phyloP scores from a whole-genome alignment of 2,329 filamentous ascomycete species.

The Coleophoma crateriformis region DNA sequence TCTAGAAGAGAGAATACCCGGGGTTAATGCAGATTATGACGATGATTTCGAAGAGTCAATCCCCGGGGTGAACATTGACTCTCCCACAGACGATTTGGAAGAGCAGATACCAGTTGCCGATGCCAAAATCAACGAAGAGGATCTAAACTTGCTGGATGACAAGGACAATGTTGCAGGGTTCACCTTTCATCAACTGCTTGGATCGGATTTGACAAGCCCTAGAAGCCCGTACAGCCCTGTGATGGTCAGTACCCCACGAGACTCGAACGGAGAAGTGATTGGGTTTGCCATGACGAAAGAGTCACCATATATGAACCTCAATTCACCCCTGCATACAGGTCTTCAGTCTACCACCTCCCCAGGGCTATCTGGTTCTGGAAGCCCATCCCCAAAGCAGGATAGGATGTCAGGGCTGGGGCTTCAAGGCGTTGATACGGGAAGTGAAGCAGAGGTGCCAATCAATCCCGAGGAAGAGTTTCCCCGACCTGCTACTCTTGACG shows the following conservation, averaged over 20 bases:
- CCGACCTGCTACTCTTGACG: slow-evolving; percentile 23
- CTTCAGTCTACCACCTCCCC: slow-evolving; percentile 1
- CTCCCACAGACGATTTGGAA: slow-evolving; percentile 11
- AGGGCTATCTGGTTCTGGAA: neutral
- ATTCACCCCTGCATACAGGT: neutral
- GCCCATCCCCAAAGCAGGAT: neutral
- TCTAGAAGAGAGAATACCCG: slow-evolving; percentile 62
- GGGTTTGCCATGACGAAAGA: slow-evolving; percentile 41
- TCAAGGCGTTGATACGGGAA: slow-evolving; percentile 9
- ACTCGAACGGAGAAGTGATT: slow-evolving; percentile 48
- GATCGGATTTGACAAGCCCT: slow-evolving; percentile 44
- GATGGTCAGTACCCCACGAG: slow-evolving; percentile 46
- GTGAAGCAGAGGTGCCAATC: slow-evolving; percentile 1
- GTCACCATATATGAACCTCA: slow-evolving; percentile 14
- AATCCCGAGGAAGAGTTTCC: slow-evolving; percentile 8
- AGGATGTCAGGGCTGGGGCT: slow-evolving; percentile 15
- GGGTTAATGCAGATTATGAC: slow-evolving; percentile 41
- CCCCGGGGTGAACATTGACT: slow-evolving; percentile 9
- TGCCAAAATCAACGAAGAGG: neutral
- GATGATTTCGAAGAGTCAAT: slow-evolving; percentile 34
- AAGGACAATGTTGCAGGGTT: slow-evolving; percentile 18
- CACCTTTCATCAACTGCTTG: slow-evolving; percentile 24
- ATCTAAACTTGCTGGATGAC: slow-evolving; percentile 1
- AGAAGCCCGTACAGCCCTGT: slow-evolving; percentile 45
- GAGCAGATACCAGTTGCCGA: slow-evolving; percentile 4